Evolutionary conservation across 2,329 filamentous ascomycete genomes (phyloP), one percentile per base, ranked within the genome.

Genomic region (Pestalotiopsis sp.): DNA sequence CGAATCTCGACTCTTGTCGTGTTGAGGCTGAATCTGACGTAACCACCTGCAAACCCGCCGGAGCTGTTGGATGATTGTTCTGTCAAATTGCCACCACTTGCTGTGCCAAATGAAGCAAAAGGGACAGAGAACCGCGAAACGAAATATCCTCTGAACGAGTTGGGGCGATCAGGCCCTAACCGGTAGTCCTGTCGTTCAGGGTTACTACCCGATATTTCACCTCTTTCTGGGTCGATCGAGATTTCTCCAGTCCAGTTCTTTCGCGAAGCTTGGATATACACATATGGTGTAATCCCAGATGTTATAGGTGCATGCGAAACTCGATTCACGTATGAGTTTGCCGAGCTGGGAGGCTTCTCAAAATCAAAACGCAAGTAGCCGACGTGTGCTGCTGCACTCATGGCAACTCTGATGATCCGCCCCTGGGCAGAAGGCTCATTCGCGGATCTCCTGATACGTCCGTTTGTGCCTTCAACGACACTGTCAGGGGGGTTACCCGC

Each of bases 101-200:
- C 73, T 1, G 79, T 77, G 3, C 82, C 83, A 68, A 79, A 78
- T 0, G 76, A 77, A 2, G 61, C 66, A 68, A 85, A 84, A 0
- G 80, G 79, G 58, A 80, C 74, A 0, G 83, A 85, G 69, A 85
- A 85, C 3, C 81, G 79, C 11, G 82, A 83, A 0, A 85, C 83
- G 66, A 85, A 85, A 70, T 83, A 84, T 7, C 82, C 80, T 2
- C 76, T 79, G 70, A 85, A 85, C 0, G 77, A 79, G 3, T 74
- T 66, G 1, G 83, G 81, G 23, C 76, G 79, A 58, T 81, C 77
- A 2, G 83, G 83, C 1, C 83, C 83, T 0, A 85, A 71, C 6
- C 77, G 75, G 65, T 84, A 85, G 66, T 85, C 83, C 70, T 85
- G 83, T 45, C 83, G 76, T 70, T 85, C 82, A 1, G 81, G 78